Base-by-base conservation (phyloP, 352 stramenopile species). In the Phytophthora pinifolia region DNA sequence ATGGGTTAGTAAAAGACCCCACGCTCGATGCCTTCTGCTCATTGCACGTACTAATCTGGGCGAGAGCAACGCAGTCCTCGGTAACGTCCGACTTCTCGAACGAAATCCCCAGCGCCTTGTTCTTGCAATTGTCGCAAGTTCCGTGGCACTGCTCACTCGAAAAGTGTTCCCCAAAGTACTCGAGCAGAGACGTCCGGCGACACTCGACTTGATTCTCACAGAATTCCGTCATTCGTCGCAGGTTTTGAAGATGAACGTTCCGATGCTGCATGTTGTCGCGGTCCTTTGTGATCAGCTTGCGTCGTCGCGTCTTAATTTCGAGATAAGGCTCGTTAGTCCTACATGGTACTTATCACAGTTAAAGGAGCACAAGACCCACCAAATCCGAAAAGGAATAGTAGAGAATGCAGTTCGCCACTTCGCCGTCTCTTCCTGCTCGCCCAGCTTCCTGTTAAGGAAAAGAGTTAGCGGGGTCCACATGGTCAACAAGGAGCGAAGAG, bases 91-190 rank as follows among this genome's bases (percentile, higher is more conserved):
- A 72, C 56, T 92, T 87, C 44, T 93, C 83, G 30, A 86, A 81
- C 9, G 73, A 59, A 3, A 88, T 56, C 7, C 83, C 84, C 22
- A 81, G 66, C 5, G 74, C 64, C 25, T 80, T 82, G 57, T 87
- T 92, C 46, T 92, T 94, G 76, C 86, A 95, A 48, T 95, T 95
- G 56, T 95, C 86, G 35, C 86, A 95, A 29, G 86, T 95, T 51
- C 73, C 60, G 20, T 81, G 70, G 44, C 86, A 95, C 30, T 86
- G 63, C 6, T 79, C 71, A 32, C 68, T 88, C 1, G 71, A 77
- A 65, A 95, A 95, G 56, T 95, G 83, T 42, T 95, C 86, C n/a
- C 86, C 86, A 64, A 95, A 95, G 57, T 94, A 95, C 62, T 93
- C 86, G 8, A 95, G 60, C 29, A 95, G 57, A 18, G 78, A 87